A percentile compares a stretch with the other conserved stretches of the same genome.
These are phyloP conservation scores for Lachancea quebecensis DNA, from an alignment of 805 yeast genomes.

Conservation along the genomic window DNA sequence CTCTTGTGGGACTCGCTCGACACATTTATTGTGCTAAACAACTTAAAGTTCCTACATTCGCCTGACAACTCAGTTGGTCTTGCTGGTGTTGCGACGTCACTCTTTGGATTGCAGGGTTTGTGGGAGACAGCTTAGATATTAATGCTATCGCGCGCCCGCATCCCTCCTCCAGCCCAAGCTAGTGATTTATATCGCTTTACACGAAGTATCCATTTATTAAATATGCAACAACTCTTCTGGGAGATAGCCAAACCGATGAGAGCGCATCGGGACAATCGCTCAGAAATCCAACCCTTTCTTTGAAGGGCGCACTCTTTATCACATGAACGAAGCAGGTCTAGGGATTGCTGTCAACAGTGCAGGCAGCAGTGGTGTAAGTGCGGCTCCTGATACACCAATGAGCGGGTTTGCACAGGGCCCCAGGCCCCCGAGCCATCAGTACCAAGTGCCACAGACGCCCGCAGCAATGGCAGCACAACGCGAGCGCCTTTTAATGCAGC, in stretches of 20 bases:
- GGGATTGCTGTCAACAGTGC: neutral
- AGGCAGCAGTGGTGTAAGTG: neutral
- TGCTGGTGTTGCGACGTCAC: constrained; percentile 77
- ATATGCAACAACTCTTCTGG: no score
- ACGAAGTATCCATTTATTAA: neutral
- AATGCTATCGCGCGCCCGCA: no score
- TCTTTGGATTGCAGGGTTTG: constrained; percentile 66
- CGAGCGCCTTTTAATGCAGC: constrained; percentile 21
- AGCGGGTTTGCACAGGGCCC: neutral
- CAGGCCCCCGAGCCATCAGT: neutral
- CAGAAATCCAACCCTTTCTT: no score
- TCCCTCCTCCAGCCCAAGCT: no score
- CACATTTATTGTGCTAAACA: constrained; percentile 64
- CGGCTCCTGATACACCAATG: neutral
- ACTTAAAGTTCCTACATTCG: constrained; percentile 50
- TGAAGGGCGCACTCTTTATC: neutral
- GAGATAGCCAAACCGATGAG: no score
- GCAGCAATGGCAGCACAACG: constrained; percentile 9
- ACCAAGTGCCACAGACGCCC: constrained; percentile 14
- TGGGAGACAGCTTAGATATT: constrained; percentile 40
- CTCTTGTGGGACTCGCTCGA: constrained; percentile 74
- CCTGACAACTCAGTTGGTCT: constrained; percentile 78
- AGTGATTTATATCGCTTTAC: neutral
- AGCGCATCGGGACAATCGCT: no score
- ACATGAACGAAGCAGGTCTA: neutral